Evolutionary conservation across 441 rosid genomes (phyloP), one percentile per base, ranked within the genome.

Genomic region (Euphorbia neoarborescens): DNA sequence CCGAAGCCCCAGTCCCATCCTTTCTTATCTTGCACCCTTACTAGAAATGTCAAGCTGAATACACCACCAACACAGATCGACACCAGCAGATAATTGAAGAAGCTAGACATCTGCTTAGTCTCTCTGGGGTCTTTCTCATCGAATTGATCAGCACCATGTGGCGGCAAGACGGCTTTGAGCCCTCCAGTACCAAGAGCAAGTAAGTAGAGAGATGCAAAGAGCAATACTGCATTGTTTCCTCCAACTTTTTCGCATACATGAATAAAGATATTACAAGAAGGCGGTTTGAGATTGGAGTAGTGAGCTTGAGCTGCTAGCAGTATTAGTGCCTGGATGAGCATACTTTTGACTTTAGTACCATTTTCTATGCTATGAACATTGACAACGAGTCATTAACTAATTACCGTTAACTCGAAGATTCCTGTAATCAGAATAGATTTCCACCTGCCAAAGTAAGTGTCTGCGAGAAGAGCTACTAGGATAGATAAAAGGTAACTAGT

Each of bases 1-100:
- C 80, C 81, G 11, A 89, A 82, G 14, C 88, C 88, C 84, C 81
- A 75, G 62, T 83, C 90, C 88, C 89, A 87, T 42, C 91, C 91
- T 79, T 65, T 83, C 42, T 85, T 65, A 66, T 84, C 86, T 67
- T 89, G 84, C 24, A 89, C 60, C 89, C 88, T 85, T 14, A 87
- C 87, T 9, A 82, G 9, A 57, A 87, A 73, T 2, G 89, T 81
- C 30, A 85, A 73, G 74, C 89, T 82, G 32, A 73, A 57, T n/a
- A 83, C 82, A 17, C 82, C 84, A 2, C 94, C 91, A 0, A 73
- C 0, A 69, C 87, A 84, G 3, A 80, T 0, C 2, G 78, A 74
- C 3, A 87, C 73, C 81, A 87, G 51, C 58, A 87, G 53, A 60
- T 12, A 72, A 68, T 89, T 89, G 80, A 87, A 87, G 83, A 75